Evolutionary conservation across 1,284 basidiomycete genomes (phyloP).

Genomic region (Omphalotus olearius): DNA sequence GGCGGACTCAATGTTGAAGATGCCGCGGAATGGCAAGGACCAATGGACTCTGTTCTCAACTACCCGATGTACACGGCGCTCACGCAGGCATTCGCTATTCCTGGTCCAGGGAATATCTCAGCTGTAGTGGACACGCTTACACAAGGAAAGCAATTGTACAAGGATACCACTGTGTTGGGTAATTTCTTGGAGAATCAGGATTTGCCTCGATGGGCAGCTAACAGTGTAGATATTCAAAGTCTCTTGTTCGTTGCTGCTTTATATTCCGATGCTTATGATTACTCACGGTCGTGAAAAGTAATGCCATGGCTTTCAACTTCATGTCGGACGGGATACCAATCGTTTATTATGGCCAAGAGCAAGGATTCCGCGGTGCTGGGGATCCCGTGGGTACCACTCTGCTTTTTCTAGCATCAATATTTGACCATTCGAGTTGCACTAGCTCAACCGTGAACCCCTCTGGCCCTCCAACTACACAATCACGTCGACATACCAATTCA

Average conservation of each 20-base stretch:
- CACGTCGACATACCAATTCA: slow-evolving; percentile 56
- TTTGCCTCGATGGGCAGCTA: slow-evolving; percentile 68
- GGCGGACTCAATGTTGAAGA: slow-evolving; percentile 45
- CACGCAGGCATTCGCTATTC: slow-evolving; percentile 56
- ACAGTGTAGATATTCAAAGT: slow-evolving; percentile 57
- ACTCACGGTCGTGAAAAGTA: slow-evolving; percentile 36
- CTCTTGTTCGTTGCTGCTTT: slow-evolving; percentile 42
- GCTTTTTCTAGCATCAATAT: not conserved
- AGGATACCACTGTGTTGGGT: slow-evolving; percentile 53
- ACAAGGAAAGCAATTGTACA: slow-evolving; percentile 49
- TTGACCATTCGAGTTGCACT: slow-evolving; percentile 2
- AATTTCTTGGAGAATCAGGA: slow-evolving; percentile 88
- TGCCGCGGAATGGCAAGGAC: slow-evolving; percentile 40
- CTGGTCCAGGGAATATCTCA: slow-evolving; percentile 59
- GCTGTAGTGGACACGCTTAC: slow-evolving; percentile 50
- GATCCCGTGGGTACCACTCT: slow-evolving; percentile 48
- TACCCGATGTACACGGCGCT: slow-evolving; percentile 73
- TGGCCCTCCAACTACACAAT: slow-evolving; percentile 71
- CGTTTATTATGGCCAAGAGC: slow-evolving; percentile 81
- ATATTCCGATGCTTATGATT: slow-evolving; percentile 8
- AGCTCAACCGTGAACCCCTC: slow-evolving; percentile 74
- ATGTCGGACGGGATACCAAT: slow-evolving; percentile 73
- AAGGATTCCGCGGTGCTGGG: slow-evolving; percentile 50
- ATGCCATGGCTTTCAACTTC: slow-evolving; percentile 65
- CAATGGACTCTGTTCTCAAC: slow-evolving; percentile 63